These are phyloP conservation scores for Adansonia gregorii DNA, from an alignment of 441 rosid species.

Conservation along the genomic window DNA sequence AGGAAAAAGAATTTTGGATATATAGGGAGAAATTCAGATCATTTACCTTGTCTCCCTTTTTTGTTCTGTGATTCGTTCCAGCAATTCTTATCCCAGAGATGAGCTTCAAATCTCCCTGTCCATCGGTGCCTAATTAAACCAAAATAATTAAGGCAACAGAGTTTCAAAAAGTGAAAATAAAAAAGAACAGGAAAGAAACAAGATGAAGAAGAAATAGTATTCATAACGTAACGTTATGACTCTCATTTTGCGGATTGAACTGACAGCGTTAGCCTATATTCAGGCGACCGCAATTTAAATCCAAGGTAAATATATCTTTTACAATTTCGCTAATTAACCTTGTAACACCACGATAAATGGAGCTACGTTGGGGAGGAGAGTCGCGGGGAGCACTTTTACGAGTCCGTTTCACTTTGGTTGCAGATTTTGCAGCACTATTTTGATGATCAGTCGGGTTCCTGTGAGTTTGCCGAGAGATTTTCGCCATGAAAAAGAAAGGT, in stretches of 20 bases:
- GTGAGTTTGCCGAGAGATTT: conserved; percentile 33
- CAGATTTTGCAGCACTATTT: background rate
- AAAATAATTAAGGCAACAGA: background rate
- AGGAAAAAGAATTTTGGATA: background rate
- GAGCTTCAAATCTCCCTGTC: conserved; percentile 94
- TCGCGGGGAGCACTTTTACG: conserved; percentile 52
- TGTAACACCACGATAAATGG: conserved; percentile 60
- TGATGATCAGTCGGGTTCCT: background rate
- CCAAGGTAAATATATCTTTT: background rate
- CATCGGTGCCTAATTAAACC: conserved; percentile 66
- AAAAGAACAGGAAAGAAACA: background rate
- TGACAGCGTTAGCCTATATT: background rate
- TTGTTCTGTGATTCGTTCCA: conserved; percentile 87
- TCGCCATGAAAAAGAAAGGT: conserved; percentile 46
- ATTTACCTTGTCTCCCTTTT: conserved; percentile 86
- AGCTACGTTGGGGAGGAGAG: conserved; percentile 62
- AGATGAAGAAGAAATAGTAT: background rate
- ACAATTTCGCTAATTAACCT: conserved; percentile 37
- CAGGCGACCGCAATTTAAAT: background rate
- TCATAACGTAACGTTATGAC: no score
- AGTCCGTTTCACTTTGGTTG: conserved; percentile 43
- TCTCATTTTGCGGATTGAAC: no score
- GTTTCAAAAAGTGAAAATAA: background rate
- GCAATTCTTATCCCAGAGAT: conserved; percentile 89
- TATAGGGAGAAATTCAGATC: background rate